Percentiles rank a stretch among this genome's conserved stretches.
Conservation (phyloP, 2,329 filamentous ascomycete species). For the Emmonsia crescens region DNA sequence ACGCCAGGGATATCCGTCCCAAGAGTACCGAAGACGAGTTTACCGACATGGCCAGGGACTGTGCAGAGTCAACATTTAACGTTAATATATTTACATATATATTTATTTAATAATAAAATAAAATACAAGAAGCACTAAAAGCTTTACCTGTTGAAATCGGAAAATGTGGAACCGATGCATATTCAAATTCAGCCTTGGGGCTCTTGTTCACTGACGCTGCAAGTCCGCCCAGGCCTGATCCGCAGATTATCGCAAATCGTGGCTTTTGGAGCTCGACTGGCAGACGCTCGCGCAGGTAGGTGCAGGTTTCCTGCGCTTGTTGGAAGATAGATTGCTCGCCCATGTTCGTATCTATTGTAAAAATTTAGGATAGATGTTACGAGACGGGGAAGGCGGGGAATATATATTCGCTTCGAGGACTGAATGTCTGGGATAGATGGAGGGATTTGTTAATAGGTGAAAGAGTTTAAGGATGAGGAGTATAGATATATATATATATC, state of each 20-base stretch:
- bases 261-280: slow-evolving; percentile 42
- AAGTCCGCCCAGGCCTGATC: slow-evolving; percentile 52
- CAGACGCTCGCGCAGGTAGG: slow-evolving; percentile 40
- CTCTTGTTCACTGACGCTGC: slow-evolving; percentile 36
- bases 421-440: neutral
- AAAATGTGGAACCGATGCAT: slow-evolving; percentile 51
- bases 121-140: slow-evolving; percentile 12
- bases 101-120: neutral
- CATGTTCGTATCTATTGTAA: slow-evolving; percentile 1
- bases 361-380: neutral
- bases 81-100: neutral
- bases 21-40: slow-evolving; percentile 53
- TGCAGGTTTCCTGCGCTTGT: slow-evolving; percentile 38
- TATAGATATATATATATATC: neutral
- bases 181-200: slow-evolving; percentile 44
- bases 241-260: slow-evolving; percentile 53
- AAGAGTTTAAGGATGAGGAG: too few relatives aligned
- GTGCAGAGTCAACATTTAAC: neutral
- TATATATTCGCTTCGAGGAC: neutral
- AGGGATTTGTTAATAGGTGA: too few relatives aligned
- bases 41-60: slow-evolving; percentile 52
- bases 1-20: slow-evolving; percentile 47
- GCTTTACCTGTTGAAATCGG: slow-evolving; percentile 48
- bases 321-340: slow-evolving; percentile 7
- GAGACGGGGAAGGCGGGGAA: neutral